Evolutionary conservation across 1,284 basidiomycete species (phyloP).

Genomic region (Moniliella sp.): DNA sequence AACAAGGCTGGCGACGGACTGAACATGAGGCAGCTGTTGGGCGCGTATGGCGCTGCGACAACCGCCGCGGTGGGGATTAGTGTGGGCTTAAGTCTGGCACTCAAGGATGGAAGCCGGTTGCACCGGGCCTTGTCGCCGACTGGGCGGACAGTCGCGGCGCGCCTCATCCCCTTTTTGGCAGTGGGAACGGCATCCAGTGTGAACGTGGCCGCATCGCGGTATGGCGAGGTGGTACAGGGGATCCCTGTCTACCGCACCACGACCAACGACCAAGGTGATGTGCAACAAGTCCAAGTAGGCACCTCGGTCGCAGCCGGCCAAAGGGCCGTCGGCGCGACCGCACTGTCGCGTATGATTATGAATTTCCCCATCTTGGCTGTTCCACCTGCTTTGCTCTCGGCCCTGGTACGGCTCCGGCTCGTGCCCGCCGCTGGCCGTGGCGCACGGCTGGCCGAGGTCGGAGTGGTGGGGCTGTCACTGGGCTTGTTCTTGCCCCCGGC

Average conservation of each 20-base stretch:
- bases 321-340: conserved; percentile 39
- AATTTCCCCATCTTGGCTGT: conserved; percentile 40
- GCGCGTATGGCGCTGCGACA: conserved; percentile 39
- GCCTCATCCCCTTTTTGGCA: conserved; percentile 39
- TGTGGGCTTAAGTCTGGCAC: conserved; percentile 37
- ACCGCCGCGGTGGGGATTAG: conserved; percentile 39
- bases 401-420: conserved; percentile 22
- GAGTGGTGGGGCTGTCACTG: conserved; percentile 37
- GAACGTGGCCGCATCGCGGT: conserved; percentile 38
- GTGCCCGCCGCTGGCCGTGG: conserved; percentile 9
- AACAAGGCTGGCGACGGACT: conserved; percentile 38
- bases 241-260: conserved; percentile 37
- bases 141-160: conserved; percentile 19
- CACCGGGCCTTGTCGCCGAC: too few species aligned
- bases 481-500: conserved; percentile 40
- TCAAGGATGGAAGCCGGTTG: too few species aligned
- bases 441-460: conserved; percentile 10
- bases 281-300: conserved; percentile 36
- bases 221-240: conserved; percentile 42
- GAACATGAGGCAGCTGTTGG: conserved; percentile 35
- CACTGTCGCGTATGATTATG: conserved; percentile 38
- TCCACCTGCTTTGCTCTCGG: conserved; percentile 38
- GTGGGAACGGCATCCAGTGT: conserved; percentile 35
- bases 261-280: conserved; percentile 9
- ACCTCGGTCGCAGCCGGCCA: conserved; percentile 37